Evolutionary conservation across 2,329 filamentous ascomycete genomes (phyloP).

Genomic region (Cryphonectria nitschkei): DNA sequence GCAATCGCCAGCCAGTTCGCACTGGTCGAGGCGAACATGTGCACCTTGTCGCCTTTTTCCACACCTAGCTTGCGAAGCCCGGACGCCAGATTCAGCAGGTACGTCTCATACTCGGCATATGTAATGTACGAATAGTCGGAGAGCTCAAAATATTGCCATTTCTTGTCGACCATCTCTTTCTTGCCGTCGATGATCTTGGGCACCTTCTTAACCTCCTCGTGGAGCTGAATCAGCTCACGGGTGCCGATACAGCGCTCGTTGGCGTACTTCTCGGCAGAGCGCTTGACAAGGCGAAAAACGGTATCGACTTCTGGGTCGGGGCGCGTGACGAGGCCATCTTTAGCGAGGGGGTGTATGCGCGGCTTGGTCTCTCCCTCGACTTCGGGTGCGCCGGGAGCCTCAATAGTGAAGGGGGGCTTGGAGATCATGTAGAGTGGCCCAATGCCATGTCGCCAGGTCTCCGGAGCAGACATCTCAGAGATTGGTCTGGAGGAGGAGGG

Average conservation of each 20-base stretch:
- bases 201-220: slow-evolving; percentile 85
- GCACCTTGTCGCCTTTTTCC: slow-evolving; percentile 67
- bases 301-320: slow-evolving; percentile 74
- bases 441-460: slow-evolving; percentile 39
- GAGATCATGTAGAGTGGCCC: slow-evolving; percentile 63
- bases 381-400: slow-evolving; percentile 68
- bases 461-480: slow-evolving; percentile 36
- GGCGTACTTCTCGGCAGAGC: slow-evolving; percentile 65
- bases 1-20: slow-evolving; percentile 83
- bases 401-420: slow-evolving; percentile 75
- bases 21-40: slow-evolving; percentile 85
- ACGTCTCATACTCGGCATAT: slow-evolving; percentile 77
- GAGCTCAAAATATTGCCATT: slow-evolving; percentile 90
- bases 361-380: slow-evolving; percentile 83
- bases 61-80: slow-evolving; percentile 78
- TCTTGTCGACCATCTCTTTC: slow-evolving; percentile 80
- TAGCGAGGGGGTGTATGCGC: slow-evolving; percentile 71
- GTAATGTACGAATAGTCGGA: slow-evolving; percentile 75
- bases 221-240: slow-evolving; percentile 74
- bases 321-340: slow-evolving; percentile 68
- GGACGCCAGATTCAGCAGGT: slow-evolving; percentile 69
- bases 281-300: slow-evolving; percentile 76
- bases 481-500: neutral
- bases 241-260: slow-evolving; percentile 69
- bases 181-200: slow-evolving; percentile 86